Evolutionary conservation across 2,329 filamentous ascomycete genomes (phyloP), one percentile per base, ranked within the genome.

Genomic region (Talaromyces sp.): DNA sequence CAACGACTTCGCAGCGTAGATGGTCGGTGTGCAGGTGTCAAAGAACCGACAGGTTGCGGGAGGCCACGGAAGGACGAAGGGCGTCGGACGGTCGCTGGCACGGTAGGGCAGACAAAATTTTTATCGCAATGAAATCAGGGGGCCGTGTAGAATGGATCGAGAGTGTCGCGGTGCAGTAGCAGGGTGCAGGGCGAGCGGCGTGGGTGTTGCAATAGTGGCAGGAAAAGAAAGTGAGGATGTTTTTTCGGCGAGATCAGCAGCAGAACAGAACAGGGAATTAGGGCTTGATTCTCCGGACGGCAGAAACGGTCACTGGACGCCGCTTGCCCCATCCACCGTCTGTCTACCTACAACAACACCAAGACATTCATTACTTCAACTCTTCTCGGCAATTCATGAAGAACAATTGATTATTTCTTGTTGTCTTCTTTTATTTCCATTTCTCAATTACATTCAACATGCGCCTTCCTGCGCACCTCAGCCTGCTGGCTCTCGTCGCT

Each of bases 391-490:
- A n/a, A 51, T 29, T 29, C 25, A 27, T 25, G 0, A 25, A 13
- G 10, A 27, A 19, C 40, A 53, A 22, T 47, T 22, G 17, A 10
- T 49, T 29, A 34, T 25, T 51, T 29, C 19, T 29, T 25, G 10
- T 47, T n/a, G 15, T 25, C 7, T 22, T 47, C 22, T 13, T 11
- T 36, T 7, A 13, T 1, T 47, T 27, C 22, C 7, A 27, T 17
- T 51, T 17, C 13, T 29, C 22, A 27, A 27, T 6, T 7, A 6
- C 22, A 43, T 47, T 2, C 27, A 43, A 10, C 25, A 80, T 80
- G 78, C 73, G 77, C 70, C 69, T 78, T 69, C 71, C 72, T 59
- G 71, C 74, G 67, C 74, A 75, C 63, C 72, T 79, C 56, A 73
- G 74, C 63, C 71, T 80, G 66, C 70, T 79, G 69, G 77, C 73